These are phyloP conservation scores for Corymbia maculata DNA, from an alignment of 345 rosid genomes.

Conservation along the genomic window DNA sequence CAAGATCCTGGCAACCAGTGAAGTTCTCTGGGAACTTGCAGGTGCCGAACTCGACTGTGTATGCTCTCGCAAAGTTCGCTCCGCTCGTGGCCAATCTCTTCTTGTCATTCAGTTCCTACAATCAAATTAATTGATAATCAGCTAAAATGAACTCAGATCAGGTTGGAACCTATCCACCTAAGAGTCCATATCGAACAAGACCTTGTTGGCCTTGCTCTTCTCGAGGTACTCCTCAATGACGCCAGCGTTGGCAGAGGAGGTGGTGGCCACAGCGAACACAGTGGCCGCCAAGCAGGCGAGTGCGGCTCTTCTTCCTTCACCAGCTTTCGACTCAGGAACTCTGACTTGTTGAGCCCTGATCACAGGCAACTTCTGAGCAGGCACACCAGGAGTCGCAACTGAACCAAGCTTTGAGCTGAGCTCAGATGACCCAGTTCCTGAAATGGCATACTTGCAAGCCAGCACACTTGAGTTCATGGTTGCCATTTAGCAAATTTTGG, in stretches of 20 bases:
- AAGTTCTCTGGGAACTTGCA: slow-evolving; percentile 99
- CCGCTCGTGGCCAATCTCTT: slow-evolving; percentile 97
- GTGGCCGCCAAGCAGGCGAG: slow-evolving; percentile 62
- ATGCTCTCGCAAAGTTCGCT: slow-evolving; percentile 94
- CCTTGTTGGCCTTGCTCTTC: slow-evolving; percentile 96
- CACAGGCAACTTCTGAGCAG: slow-evolving; percentile 37
- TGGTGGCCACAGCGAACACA: slow-evolving; percentile 48
- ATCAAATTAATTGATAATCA: not conserved
- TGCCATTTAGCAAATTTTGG: slow-evolving; percentile 32
- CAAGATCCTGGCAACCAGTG: slow-evolving; percentile 98
- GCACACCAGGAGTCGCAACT: slow-evolving; percentile 18
- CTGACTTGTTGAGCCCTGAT: slow-evolving; percentile 52
- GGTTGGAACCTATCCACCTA: not conserved
- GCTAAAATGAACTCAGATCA: not conserved
- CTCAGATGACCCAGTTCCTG: slow-evolving; percentile 49
- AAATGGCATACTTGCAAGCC: slow-evolving; percentile 70
- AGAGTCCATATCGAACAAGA: slow-evolving; percentile 1
- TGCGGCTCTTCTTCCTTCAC: slow-evolving; percentile 71
- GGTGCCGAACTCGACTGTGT: slow-evolving; percentile 79
- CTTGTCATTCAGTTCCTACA: slow-evolving; percentile 87
- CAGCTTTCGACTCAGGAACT: slow-evolving; percentile 10
- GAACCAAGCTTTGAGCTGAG: slow-evolving; percentile 50
- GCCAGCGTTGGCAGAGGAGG: slow-evolving; percentile 73
- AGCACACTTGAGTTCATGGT: slow-evolving; percentile 78
- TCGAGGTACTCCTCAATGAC: slow-evolving; percentile 92